Conservation (phyloP, 163 green algal genomes). For the Prototheca wickerhamii region DNA sequence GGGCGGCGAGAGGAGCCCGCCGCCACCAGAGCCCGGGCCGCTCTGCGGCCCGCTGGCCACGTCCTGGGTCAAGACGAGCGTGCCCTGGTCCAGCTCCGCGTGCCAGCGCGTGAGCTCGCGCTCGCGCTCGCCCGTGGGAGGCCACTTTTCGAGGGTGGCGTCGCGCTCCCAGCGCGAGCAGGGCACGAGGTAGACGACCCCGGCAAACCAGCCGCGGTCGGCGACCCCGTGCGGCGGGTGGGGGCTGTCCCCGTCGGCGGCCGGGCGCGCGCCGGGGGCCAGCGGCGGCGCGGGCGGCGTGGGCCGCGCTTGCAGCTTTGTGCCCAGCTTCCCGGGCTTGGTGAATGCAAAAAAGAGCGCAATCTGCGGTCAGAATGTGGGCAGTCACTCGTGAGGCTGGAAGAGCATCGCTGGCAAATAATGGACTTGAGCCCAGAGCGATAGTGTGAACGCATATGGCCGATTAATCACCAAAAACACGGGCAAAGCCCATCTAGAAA, state of each 20-base stretch:
- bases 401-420: no score
- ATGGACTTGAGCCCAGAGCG: no score
- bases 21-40: background rate
- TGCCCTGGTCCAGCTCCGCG: constrained; percentile 21
- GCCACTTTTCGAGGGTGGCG: constrained; percentile 17
- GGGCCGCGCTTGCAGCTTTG: no score
- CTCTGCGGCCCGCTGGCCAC: constrained; percentile 1
- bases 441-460: no score
- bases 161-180: constrained; percentile 9
- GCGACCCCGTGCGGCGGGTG: constrained; percentile 18
- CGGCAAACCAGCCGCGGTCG: constrained; percentile 17
- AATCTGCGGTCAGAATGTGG: background rate
- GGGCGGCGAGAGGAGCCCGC: background rate
- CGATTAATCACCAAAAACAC: no score
- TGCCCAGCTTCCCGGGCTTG: background rate
- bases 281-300: background rate
- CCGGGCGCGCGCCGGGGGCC: background rate
- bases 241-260: background rate
- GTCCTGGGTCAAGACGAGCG: constrained; percentile 18
- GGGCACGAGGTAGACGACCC: constrained; percentile 34
- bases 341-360: background rate
- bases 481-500: no score
- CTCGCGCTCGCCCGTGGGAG: constrained; percentile 3
- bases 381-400: background rate
- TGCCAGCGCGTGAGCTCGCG: constrained; percentile 12